Conservation (phyloP, 169 alveolate species). For the Plasmodium chabaudi region DNA sequence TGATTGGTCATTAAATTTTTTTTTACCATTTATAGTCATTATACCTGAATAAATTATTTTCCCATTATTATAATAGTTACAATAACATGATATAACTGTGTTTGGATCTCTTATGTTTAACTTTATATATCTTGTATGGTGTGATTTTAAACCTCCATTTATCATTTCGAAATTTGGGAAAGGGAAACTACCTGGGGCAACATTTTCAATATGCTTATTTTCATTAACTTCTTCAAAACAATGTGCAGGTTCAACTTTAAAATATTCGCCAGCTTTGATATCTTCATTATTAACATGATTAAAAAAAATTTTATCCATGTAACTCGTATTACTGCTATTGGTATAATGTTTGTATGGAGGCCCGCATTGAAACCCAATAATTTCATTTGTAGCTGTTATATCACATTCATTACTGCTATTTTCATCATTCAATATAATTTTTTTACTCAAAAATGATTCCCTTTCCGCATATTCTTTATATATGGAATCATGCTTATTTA, state of each 20-base stretch:
- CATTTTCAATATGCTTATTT: constrained; percentile 7
- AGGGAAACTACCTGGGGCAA: constrained; percentile 12
- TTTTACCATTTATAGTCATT: constrained; percentile 31
- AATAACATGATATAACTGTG: constrained; percentile 22
- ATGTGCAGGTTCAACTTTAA: constrained; percentile 34
- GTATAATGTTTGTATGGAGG: constrained; percentile 28
- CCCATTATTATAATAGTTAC: constrained; percentile 28
- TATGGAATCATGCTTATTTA: neutral
- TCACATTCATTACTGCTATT: constrained; percentile 25
- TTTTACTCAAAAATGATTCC: constrained; percentile 35
- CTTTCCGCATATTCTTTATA: constrained; percentile 52
- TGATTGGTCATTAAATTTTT: neutral
- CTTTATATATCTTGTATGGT: constrained; percentile 50
- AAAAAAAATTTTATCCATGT: neutral
- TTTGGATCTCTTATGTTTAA: constrained; percentile 1
- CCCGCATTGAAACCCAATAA: constrained; percentile 70
- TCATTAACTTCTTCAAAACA: constrained; percentile 65
- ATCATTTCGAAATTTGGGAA: constrained; percentile 27
- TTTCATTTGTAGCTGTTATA: constrained; percentile 39
- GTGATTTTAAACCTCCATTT: neutral
- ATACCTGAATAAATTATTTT: constrained; percentile 33
- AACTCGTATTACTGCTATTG: neutral
- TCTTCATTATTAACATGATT: neutral
- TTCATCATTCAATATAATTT: constrained; percentile 22
- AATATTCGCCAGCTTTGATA: constrained; percentile 1